Evolutionary conservation across 164 flowering plant genomes (phyloP).

Genomic region (Magnolia officinalis): DNA sequence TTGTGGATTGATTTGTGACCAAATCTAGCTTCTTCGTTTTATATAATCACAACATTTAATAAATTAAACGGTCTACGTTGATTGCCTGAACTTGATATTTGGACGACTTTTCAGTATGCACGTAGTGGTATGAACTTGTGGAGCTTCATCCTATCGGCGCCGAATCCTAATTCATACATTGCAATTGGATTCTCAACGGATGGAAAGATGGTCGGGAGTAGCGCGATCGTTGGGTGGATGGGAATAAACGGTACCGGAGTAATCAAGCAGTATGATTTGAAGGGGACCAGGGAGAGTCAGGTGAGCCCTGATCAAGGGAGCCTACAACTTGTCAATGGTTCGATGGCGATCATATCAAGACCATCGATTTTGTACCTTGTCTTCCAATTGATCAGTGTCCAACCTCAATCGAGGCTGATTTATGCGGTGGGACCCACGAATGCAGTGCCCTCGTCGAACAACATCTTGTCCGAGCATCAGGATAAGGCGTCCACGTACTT

Average conservation of each 20-base stretch:
- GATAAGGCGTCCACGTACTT: conserved; percentile 28
- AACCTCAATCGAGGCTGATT: conserved; percentile 29
- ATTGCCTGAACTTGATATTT: not conserved
- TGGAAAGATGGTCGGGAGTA: conserved; percentile 46
- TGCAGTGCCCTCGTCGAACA: conserved; percentile 32
- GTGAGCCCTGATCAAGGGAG: conserved; percentile 47
- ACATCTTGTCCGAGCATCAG: conserved; percentile 34
- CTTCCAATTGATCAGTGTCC: conserved; percentile 41
- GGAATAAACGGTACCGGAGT: conserved; percentile 13
- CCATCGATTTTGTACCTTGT: conserved; percentile 37
- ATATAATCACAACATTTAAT: too few species aligned
- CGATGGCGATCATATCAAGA: conserved; percentile 18
- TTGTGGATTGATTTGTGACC: not conserved
- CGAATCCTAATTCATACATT: conserved; percentile 26
- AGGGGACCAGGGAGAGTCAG: conserved; percentile 23
- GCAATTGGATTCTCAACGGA: conserved; percentile 44
- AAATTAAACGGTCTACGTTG: not conserved
- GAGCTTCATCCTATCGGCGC: conserved; percentile 47
- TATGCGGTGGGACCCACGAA: conserved; percentile 49
- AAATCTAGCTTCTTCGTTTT: not conserved
- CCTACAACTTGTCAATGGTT: conserved; percentile 26
- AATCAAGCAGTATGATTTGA: conserved; percentile 39
- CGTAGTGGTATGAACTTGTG: conserved; percentile 26
- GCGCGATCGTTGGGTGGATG: conserved; percentile 48
- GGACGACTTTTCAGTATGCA: conserved; percentile 26